Evolutionary conservation across 2,329 filamentous ascomycete species (phyloP), one percentile per base, ranked within the genome.

Genomic region (Paecilomyces niveus): DNA sequence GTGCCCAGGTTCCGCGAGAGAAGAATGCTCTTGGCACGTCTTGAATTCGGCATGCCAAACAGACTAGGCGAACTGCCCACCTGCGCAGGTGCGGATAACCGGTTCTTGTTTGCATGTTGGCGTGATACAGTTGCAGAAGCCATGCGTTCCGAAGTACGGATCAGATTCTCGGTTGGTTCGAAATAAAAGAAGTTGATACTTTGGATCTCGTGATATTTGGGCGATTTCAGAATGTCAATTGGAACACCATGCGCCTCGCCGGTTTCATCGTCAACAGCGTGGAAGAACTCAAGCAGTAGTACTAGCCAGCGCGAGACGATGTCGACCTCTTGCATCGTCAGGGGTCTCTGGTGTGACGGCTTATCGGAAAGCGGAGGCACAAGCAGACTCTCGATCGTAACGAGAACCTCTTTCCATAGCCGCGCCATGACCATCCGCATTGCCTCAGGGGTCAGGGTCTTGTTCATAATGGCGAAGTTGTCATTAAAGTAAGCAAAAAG

Each of bases 181-280:
- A 94, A 95, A 79, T 99, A 99, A 81, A 97, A 99, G 82, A 97
- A 99, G 78, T 96, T 96, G 62, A 99, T 84, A 62, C 91, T 93
- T 64, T 94, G 90, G 57, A 99, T 85, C 74, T 99, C 94, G 79
- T 97, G 92, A 80, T 96, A 99, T 82, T 99, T 99, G 70, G 93
- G 90, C 64, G 91, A 96, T 76, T 96, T 96, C 70, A 99, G 83
- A 32, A 97, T 87, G 72, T 97, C 92, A 52, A 90, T 85, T 0
- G 92, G 89, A 2, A 99, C 91, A 63, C 94, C 94, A 60, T 94
- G 84, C 24, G 89, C 89, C 73, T 93, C 89, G 57, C 92, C 86
- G 67, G 78, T 88, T 69, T 89, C 84, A 67, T 96, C 92, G 67
- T 97, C 92, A 62, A 88, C 85, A 31, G 92, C 94, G 69, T 97